Base-by-base conservation (phyloP, 768 basidiomycete species). In the Rickenella mellea region DNA sequence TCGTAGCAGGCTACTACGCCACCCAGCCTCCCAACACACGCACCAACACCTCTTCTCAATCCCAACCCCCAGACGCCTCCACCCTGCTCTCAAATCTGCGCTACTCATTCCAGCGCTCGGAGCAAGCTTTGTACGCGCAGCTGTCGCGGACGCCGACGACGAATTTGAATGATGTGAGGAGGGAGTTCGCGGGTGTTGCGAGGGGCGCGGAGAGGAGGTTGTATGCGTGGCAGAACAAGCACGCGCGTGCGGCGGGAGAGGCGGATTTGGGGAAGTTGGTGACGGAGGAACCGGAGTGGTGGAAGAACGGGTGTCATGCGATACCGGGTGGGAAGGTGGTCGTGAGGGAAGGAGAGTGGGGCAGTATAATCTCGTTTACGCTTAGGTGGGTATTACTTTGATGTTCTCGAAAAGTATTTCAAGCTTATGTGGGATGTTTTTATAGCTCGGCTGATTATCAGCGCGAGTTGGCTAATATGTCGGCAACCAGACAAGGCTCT, bases 331-430 rank as follows among this genome's bases (percentile, higher is more conserved):
- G 77, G 6, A 78, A 74, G 52, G 67, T 83, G 4, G 69, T 84
- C 45, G 72, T 85, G 7, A 57, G 73, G 38, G 84, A 86, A 53
- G 68, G 73, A 51, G 82, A 84, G 56, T 81, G 78, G 80, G 81
- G 82, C 6, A 84, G 81, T 55, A 76, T 87, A 37, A 85, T 85
- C 48, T 78, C 83, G 5, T 84, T 80, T 58, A 83, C 81, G 6
- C 59, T 85, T 39, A 80, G 80, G 80, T 81, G 47, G 15, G 63
- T 54, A 26, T 20, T 26, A 6, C 8, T 28, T 39, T 29, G 15
- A 19, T 19, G 21, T n/a, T 17, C 17, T 22, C 19, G 25, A 10
- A 30, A 10, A 30, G 15, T 15, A 10, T 30, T 10, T 10, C 19
- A 17, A 7, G n/a, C n/a, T n/a, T 4, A 8, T 33, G 7, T 44